phyloP scores from a whole-genome alignment of 352 stramenopile genomes.

The Labyrinthula sp. region DNA sequence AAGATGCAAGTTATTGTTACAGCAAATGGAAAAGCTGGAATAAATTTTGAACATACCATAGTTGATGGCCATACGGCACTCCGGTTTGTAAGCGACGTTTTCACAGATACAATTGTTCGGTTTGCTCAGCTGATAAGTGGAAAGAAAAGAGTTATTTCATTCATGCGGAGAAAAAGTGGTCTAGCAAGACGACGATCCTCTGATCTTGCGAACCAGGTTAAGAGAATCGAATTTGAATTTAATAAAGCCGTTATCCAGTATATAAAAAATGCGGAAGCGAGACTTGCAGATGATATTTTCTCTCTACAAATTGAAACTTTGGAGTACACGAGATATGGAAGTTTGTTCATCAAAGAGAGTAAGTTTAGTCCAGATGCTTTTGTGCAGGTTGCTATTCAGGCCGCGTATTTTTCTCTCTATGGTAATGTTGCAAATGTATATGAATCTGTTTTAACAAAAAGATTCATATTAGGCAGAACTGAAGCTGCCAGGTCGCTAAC shows the following conservation, averaged over 20 bases:
- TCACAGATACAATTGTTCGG: slow-evolving; percentile 65
- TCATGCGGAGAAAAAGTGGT: no score
- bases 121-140: slow-evolving; percentile 33
- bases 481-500: slow-evolving; percentile 30
- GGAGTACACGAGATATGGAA: slow-evolving; percentile 64
- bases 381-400: slow-evolving; percentile 85
- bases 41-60: slow-evolving; percentile 91
- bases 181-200: no score
- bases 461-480: slow-evolving; percentile 84
- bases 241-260: slow-evolving; percentile 50
- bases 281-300: slow-evolving; percentile 71
- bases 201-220: no score
- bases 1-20: slow-evolving; percentile 84
- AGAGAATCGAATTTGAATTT: slow-evolving; percentile 58
- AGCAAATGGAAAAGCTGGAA: slow-evolving; percentile 67
- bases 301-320: slow-evolving; percentile 73
- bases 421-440: slow-evolving; percentile 71
- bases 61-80: slow-evolving; percentile 84
- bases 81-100: slow-evolving; percentile 52
- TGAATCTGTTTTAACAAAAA: slow-evolving; percentile 79
- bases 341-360: slow-evolving; percentile 62
- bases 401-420: slow-evolving; percentile 81
- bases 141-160: not conserved
- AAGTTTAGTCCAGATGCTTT: slow-evolving; percentile 83
- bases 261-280: slow-evolving; percentile 67